phyloP scores from a whole-genome alignment of 805 yeast genomes.

The Wickerhamiella kurtzmanii region DNA sequence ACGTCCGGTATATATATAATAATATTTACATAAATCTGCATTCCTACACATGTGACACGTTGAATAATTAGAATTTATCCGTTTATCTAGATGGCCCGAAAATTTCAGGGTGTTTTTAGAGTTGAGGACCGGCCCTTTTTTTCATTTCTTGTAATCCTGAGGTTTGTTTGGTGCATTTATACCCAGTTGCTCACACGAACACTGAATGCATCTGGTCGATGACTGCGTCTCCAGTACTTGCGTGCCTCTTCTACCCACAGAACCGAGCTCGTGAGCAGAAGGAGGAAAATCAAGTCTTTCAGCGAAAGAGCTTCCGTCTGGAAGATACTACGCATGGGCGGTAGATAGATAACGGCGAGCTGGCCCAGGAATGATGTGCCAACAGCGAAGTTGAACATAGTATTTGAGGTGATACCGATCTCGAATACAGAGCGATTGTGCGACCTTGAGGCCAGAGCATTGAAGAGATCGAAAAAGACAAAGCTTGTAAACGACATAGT shows the following conservation, averaged over 20 bases:
- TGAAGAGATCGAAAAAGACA: constrained; percentile 92
- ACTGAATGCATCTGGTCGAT: not conserved
- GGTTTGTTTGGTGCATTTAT: not conserved
- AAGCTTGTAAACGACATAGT: constrained; percentile 98
- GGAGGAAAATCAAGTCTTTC: constrained; percentile 52
- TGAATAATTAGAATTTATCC: too few relatives aligned
- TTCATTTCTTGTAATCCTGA: not conserved
- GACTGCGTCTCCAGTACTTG: constrained; percentile 33
- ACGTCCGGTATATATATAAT: too few relatives aligned
- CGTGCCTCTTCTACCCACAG: constrained; percentile 74
- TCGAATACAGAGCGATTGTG: constrained; percentile 70
- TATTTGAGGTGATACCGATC: constrained; percentile 62
- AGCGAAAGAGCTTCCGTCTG: constrained; percentile 83
- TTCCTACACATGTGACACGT: too few relatives aligned
- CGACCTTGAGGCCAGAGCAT: constrained; percentile 88
- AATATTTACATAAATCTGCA: too few relatives aligned
- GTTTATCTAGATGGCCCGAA: too few relatives aligned
- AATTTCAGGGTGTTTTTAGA: too few relatives aligned
- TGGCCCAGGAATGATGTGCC: constrained; percentile 81
- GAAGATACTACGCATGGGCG: constrained; percentile 83
- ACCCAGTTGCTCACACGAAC: not conserved
- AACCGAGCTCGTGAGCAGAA: constrained; percentile 60
- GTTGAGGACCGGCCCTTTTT: too few relatives aligned
- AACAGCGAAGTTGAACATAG: constrained; percentile 89
- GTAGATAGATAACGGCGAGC: constrained; percentile 81